Evolutionary conservation across 805 yeast species (phyloP).

Genomic region (Candida koratica): DNA sequence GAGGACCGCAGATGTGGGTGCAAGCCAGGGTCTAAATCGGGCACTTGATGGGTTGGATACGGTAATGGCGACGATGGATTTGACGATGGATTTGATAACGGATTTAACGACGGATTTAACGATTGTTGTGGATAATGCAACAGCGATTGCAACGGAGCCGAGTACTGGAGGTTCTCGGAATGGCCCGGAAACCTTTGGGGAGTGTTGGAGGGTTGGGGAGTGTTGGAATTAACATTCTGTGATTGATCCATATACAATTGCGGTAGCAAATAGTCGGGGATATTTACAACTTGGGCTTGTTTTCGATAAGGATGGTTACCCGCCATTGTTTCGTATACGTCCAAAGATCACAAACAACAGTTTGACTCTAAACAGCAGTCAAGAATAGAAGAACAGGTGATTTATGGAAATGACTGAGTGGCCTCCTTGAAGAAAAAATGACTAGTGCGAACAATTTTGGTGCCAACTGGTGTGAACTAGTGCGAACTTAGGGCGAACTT

Average conservation of each 20-base stretch:
- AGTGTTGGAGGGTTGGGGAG: no score
- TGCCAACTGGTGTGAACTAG: background rate
- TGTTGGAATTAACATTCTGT: no score
- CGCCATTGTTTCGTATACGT: conserved; percentile 8
- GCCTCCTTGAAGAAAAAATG: conserved; percentile 5
- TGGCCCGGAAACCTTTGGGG: no score
- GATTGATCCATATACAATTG: conserved; percentile 16
- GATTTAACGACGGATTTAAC: conserved; percentile 8
- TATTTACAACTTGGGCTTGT: conserved; percentile 15
- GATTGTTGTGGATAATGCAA: background rate
- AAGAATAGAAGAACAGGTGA: no score
- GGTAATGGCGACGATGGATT: conserved; percentile 1
- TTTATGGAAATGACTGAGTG: no score
- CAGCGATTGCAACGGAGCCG: no score
- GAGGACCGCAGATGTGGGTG: no score
- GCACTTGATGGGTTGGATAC: conserved; percentile 8
- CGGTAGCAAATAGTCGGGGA: conserved; percentile 26
- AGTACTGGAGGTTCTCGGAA: no score
- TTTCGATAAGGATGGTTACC: conserved; percentile 14
- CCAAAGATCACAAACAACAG: no score
- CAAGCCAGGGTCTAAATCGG: background rate
- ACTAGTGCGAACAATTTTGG: background rate
- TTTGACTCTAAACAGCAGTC: no score
- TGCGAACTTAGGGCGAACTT: background rate
- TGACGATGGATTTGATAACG: background rate